Percentiles rank a stretch among this genome's conserved stretches.
Evolutionary conservation across 1,284 basidiomycete genomes (phyloP).

Genomic region (Leccinum griseonigrum): DNA sequence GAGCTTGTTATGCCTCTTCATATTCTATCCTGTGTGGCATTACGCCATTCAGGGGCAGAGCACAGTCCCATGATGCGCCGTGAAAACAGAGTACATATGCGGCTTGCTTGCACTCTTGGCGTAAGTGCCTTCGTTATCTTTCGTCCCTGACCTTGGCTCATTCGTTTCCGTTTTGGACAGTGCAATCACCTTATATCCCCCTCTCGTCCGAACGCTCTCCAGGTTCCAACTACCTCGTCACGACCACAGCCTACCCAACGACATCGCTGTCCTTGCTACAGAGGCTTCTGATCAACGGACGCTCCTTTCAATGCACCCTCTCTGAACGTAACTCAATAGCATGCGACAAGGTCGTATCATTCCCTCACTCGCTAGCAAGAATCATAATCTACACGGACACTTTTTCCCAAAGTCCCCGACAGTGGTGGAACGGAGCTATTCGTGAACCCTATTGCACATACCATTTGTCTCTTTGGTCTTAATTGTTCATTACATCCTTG

Average conservation of each 20-base stretch:
- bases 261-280: background rate
- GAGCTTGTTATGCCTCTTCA: conserved; percentile 63
- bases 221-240: conserved; percentile 5
- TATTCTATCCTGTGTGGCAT: conserved; percentile 73
- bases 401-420: background rate
- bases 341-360: background rate
- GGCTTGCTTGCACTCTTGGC: background rate
- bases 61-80: conserved; percentile 6
- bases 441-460: conserved; percentile 3
- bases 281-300: background rate
- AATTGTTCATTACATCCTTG: conserved; percentile 1
- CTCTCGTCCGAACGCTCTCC: conserved; percentile 1
- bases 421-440: background rate
- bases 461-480: background rate
- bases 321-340: background rate
- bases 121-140: conserved; percentile 9
- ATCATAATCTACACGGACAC: conserved; percentile 10
- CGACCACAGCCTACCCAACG: background rate
- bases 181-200: background rate
- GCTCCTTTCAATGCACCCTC: conserved; percentile 3
- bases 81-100: background rate
- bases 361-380: conserved; percentile 10
- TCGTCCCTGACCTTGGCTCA: background rate
- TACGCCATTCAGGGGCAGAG: conserved; percentile 6
- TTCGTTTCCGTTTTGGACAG: background rate